Evolutionary conservation across 169 alveolate genomes (phyloP), one percentile per base, ranked within the genome.

Genomic region (Eimeria falciformis): DNA sequence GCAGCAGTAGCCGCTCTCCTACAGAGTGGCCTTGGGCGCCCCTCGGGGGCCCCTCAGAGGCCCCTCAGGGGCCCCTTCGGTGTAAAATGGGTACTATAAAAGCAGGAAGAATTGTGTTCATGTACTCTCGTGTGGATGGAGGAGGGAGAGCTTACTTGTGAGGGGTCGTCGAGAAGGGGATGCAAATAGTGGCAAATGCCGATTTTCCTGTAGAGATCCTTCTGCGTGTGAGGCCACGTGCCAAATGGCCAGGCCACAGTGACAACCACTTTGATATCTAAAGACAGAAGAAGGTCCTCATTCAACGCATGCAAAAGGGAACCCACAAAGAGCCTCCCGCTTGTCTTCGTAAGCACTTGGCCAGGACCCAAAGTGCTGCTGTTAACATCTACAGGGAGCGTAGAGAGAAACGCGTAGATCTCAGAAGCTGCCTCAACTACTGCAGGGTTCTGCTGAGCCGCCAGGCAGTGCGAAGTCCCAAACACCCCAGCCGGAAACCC

Each of bases 161-260:
- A 25, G 12, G 92, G 92, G 43, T 75, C 73, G 77, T 85, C 92
- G 27, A 85, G 17, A 2, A 85, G 83, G 21, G 92, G 84, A 23
- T 66, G 83, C 1, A 55, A 21, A 29, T 6, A 29, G n/a, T 66
- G 81, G n/a, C 3, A 2, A 69, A 85, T 66, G 45, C 83, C 73
- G 18, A 85, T 83, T 9, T 23, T 14, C 12, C 6, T 37, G 82
- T 66, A 85, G 56, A 85, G 92, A 0, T 0, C 7, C 23, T 55
- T 45, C 83, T 85, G 92, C n/a, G 29, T 46, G 29, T 18, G 71
- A 0, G 83, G 84, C 92, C 92, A 85, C 0, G 47, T 0, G n/a
- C 92, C 92, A 71, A 62, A 85, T 17, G 92, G 92, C 92, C 82
- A 66, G 40, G 92, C 92, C 0, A 33, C 92, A 2, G 92, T 65